Evolutionary conservation across 2,329 filamentous ascomycete species (phyloP).

Genomic region (Alternaria postmessia): DNA sequence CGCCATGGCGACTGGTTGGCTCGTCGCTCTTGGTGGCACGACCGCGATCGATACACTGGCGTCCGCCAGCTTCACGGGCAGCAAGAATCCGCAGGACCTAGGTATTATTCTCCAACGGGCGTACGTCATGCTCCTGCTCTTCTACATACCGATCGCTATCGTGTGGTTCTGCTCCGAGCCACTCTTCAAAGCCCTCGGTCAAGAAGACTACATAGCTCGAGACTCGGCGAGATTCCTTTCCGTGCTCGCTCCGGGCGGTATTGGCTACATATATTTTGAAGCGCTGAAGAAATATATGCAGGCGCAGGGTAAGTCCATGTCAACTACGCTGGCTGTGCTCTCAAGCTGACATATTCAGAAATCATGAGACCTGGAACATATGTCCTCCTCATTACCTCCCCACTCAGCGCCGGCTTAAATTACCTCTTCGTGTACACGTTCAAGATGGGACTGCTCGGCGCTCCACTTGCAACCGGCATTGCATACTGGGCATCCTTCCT

Average conservation of each 20-base stretch:
- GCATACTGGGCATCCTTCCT: conserved; percentile 87
- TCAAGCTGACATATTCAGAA: conserved; percentile 49
- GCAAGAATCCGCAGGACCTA: conserved; percentile 78
- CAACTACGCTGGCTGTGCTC: too few species aligned
- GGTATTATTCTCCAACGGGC: conserved; percentile 81
- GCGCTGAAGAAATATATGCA: conserved; percentile 71
- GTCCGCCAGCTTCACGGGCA: conserved; percentile 82
- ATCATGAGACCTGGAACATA: conserved; percentile 72
- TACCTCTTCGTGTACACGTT: conserved; percentile 77
- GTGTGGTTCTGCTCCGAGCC: conserved; percentile 80
- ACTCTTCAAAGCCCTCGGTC: conserved; percentile 76
- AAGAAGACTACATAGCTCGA: conserved; percentile 78
- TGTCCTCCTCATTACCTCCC: conserved; percentile 67
- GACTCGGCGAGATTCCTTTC: conserved; percentile 77
- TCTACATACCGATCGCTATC: conserved; percentile 76
- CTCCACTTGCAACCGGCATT: conserved; percentile 81
- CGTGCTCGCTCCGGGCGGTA: conserved; percentile 77
- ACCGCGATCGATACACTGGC: conserved; percentile 87
- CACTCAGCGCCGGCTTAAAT: conserved; percentile 65
- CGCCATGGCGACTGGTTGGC: conserved; percentile 86
- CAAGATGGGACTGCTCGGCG: conserved; percentile 76
- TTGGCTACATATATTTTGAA: conserved; percentile 90
- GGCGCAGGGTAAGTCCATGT: conserved; percentile 58
- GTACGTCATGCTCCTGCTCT: conserved; percentile 73
- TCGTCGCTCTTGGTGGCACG: conserved; percentile 84